Evolutionary conservation across 495 filamentous ascomycete genomes (phyloP), one percentile per base, ranked within the genome.

Genomic region (Penicillium turbatum): DNA sequence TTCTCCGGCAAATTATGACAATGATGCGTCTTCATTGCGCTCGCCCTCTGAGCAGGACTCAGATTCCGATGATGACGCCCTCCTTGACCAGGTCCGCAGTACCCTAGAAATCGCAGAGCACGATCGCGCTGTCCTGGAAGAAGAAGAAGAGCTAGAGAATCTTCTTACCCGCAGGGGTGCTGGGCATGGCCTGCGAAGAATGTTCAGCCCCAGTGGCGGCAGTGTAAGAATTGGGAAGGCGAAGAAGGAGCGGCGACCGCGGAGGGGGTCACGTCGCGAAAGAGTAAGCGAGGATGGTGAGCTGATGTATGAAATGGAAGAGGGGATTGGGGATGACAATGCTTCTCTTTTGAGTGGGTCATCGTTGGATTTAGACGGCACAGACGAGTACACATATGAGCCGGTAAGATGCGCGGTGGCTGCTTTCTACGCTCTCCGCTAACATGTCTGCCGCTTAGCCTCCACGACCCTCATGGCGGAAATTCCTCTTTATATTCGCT

Each of bases 241-340:
- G 56, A 72, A 78, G 52, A 73, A 74, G 37, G 49, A 43, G 30
- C 60, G 61, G 53, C 72, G 69, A 59, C 64, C 68, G 55, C 72
- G 72, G 61, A 61, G 53, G 58, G 57, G 67, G 55, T 81, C 53
- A 50, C 79, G 47, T 17, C 63, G 66, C 57, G 79, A 57, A 66
- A 65, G 64, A 37, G 57, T 63, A 26, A 80, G 78, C 6, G 86
- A 89, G 61, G 84, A 89, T 60, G 85, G 86, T 24, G 78, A 86
- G 61, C 70, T 92, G 65, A 88, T 95, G 85, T 89, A 87, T 63
- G 88, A 93, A 62, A 91, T 91, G 87, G 89, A 95, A 62, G 86
- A 90, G 60, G 86, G 89, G 13, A 81, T 83, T 6, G 81, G 84
- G 59, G 85, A 85, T 54, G 83, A 86, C 24, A 85, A 87, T 36